These are phyloP conservation scores for Sugiyamaella sp. DNA, from an alignment of 1,139 yeast genomes.

Conservation along the genomic window DNA sequence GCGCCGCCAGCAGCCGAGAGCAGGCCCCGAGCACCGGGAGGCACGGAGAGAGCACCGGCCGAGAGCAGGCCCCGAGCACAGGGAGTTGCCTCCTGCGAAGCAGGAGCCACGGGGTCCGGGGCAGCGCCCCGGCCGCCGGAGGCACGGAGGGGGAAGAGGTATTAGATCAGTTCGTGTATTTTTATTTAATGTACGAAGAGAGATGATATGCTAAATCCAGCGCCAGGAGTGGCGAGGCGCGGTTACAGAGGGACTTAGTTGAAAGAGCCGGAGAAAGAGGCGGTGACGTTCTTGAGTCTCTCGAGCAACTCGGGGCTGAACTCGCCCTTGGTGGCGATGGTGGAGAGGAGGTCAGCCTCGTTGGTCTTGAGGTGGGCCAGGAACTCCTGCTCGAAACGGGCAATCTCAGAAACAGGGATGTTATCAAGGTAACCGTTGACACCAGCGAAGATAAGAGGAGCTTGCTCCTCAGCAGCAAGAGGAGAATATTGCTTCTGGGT, in stretches of 20 bases:
- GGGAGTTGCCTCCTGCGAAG: too few species aligned
- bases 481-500: slow-evolving; percentile 98
- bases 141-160: too few species aligned
- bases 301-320: slow-evolving; percentile 85
- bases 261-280: slow-evolving; percentile 89
- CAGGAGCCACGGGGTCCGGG: too few species aligned
- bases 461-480: slow-evolving; percentile 98
- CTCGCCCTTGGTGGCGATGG: slow-evolving; percentile 89
- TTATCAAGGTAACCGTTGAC: slow-evolving; percentile 98
- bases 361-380: slow-evolving; percentile 82
- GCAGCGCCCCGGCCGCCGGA: too few species aligned
- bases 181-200: slow-evolving; percentile 17
- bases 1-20: not conserved
- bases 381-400: slow-evolving; percentile 92
- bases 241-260: slow-evolving; percentile 33
- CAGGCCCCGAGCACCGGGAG: not conserved
- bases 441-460: slow-evolving; percentile 95
- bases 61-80: too few species aligned
- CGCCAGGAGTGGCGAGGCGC: not conserved
- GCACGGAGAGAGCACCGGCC: not conserved
- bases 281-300: slow-evolving; percentile 87
- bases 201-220: slow-evolving; percentile 16
- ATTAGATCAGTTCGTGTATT: slow-evolving; percentile 1
- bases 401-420: slow-evolving; percentile 83
- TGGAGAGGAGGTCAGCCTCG: slow-evolving; percentile 79